Evolutionary conservation across 139 green algal genomes (phyloP), one percentile per base, ranked within the genome.

Genomic region (Picocystis salinarum): DNA sequence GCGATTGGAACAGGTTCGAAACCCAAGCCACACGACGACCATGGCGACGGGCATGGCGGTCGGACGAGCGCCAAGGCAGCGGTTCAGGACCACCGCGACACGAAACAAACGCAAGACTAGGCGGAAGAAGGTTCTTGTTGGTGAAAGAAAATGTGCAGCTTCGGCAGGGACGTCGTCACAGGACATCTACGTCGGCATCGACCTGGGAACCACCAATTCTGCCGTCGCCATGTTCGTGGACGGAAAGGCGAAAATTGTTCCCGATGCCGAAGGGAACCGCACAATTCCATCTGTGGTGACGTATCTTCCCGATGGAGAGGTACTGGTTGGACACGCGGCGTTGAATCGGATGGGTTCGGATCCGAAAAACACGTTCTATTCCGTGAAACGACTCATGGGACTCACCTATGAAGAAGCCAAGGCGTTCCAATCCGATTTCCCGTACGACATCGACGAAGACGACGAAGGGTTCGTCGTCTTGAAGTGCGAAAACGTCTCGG

Each of bases 351-450:
- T n/a, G n/a, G n/a, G n/a, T n/a, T n/a, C n/a, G n/a, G n/a, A n/a
- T n/a, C 85, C 89, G 2, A 80, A 93, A 59, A 96, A 97, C 71
- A 99, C 89, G 23, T 95, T 99, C 62, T 94, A 88, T 67, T 91
- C 75, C 22, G 89, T 98, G 6, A 99, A 99, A 78, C 78, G 89
- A 23, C 95, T 99, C 56, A 92, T 99, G 28, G 89, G 89, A 19
- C 71, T 46, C 10, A 46, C 12, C 15, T 79, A 65, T 26, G 28
- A 48, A 5, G 27, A 33, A 2, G n/a, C 36, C 13, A 19, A 23
- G 26, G 13, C 17, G 30, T 37, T 24, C 36, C 24, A n/a, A n/a
- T n/a, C n/a, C n/a, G n/a, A n/a, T n/a, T n/a, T n/a, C n/a, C n/a
- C n/a, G n/a, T n/a, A 61, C 1, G 77, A 85, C 20, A 74, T 85